phyloP scores from a whole-genome alignment of 169 alveolate genomes.

The Cryptosporidium sp. region DNA sequence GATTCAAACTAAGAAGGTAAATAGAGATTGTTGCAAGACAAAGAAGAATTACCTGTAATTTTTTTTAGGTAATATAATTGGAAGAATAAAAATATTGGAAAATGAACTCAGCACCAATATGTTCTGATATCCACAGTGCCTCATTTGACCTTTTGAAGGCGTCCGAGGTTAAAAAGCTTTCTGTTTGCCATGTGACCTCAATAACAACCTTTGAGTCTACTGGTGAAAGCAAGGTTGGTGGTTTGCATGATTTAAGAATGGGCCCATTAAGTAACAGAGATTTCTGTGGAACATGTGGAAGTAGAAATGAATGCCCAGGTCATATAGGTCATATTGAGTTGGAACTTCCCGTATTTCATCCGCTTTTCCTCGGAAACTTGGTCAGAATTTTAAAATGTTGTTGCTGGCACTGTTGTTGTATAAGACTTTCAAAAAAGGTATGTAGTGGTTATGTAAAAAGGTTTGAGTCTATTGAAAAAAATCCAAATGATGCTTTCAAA shows the following conservation, averaged over 20 bases:
- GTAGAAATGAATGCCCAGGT: slow-evolving; percentile 94
- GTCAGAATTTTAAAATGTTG: slow-evolving; percentile 90
- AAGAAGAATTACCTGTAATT: not conserved
- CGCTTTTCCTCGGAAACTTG: slow-evolving; percentile 89
- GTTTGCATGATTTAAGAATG: slow-evolving; percentile 93
- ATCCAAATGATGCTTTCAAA: slow-evolving; percentile 78
- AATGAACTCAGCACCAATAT: slow-evolving; percentile 69
- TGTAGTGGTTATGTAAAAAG: slow-evolving; percentile 76
- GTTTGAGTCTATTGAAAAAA: slow-evolving; percentile 77
- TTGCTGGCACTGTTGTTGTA: slow-evolving; percentile 82
- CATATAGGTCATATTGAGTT: slow-evolving; percentile 95
- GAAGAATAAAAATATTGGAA: slow-evolving; percentile 4
- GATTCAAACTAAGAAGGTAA: not conserved
- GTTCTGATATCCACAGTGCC: slow-evolving; percentile 72
- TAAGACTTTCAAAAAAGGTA: slow-evolving; percentile 78
- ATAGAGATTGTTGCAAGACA: not conserved
- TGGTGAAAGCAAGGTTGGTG: slow-evolving; percentile 79
- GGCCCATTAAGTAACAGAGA: slow-evolving; percentile 93
- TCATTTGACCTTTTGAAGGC: slow-evolving; percentile 66
- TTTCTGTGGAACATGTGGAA: slow-evolving; percentile 90
- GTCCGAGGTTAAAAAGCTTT: slow-evolving; percentile 66
- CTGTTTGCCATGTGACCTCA: slow-evolving; percentile 68
- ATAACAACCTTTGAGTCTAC: slow-evolving; percentile 55
- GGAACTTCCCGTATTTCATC: slow-evolving; percentile 93
- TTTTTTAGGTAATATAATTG: not conserved